Evolutionary conservation across 2,329 filamentous ascomycete genomes (phyloP), one percentile per base, ranked within the genome.

Genomic region (Achaetomium macrosporum): DNA sequence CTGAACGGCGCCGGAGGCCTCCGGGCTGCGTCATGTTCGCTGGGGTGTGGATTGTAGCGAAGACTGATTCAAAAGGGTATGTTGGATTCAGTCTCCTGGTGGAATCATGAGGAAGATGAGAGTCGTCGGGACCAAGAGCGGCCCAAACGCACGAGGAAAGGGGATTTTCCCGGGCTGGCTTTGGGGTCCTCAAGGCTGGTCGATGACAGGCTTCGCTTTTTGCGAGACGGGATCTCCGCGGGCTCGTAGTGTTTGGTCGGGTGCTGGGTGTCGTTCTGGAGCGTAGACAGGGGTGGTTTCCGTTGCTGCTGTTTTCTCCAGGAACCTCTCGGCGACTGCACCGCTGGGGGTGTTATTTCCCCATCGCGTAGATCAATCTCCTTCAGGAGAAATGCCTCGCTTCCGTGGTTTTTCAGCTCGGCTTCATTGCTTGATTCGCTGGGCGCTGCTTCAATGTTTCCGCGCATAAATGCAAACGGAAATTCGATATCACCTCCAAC

Each of bases 401-500:
- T 50, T 12, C 44, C 47, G 5, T 51, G 45, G n/a, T 29, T 12
- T 13, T 45, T 46, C 5, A n/a, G 40, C 12, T 42, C 47, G 16
- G 17, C 20, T 10, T 55, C 49, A 15, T 16, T 13, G 25, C 30
- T 43, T 8, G 51, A 42, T 10, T 36, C 50, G 47, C 42, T 56
- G 9, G 46, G 29, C 1, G 46, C 40, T 13, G 33, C 17, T 16
- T 51, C 47, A 2, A 33, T 9, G 25, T 25, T 43, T 41, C 43
- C 52, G 30, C 54, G 59, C 61, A 63, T 63, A 37, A 62, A 63
- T 12, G 57, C 29, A 35, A 63, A 63, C 3, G 61, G 61, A 16
- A 63, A 63, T 1, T 57, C 53, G 2, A 59, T 17, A 3, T 56
- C 56, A 13, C 39, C 40, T 13, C 60, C 61, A 12, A 63, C 61